phyloP scores from a whole-genome alignment of 768 basidiomycete species.

The Dioszegia hungarica region DNA sequence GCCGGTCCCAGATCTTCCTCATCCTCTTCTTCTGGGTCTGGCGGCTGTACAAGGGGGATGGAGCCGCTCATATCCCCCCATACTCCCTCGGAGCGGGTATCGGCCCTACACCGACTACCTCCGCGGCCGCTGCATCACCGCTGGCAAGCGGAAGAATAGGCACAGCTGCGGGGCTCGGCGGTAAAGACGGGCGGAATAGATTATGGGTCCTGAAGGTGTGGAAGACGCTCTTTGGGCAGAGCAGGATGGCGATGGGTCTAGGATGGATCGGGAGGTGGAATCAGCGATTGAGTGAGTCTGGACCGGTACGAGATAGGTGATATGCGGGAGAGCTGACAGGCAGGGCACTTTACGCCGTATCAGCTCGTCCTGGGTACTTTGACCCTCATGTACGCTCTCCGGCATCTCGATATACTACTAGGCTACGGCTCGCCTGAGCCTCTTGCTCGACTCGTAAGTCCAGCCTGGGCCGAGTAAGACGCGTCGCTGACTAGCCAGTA shows the following conservation, averaged over 20 bases:
- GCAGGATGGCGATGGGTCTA: slow-evolving; percentile 12
- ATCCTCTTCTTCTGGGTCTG: slow-evolving; percentile 89
- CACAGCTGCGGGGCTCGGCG: background rate
- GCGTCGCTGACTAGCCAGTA: slow-evolving; percentile 56
- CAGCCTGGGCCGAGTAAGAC: background rate
- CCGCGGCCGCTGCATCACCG: slow-evolving; percentile 8
- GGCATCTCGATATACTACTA: slow-evolving; percentile 78
- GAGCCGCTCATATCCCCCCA: slow-evolving; percentile 3
- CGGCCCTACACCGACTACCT: slow-evolving; percentile 2
- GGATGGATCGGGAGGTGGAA: slow-evolving; percentile 39
- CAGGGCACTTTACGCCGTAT: slow-evolving; percentile 90
- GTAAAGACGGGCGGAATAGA: slow-evolving; percentile 3
- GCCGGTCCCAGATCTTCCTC: slow-evolving; percentile 83
- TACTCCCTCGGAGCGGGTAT: background rate
- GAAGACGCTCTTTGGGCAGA: slow-evolving; percentile 21
- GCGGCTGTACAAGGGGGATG: slow-evolving; percentile 62
- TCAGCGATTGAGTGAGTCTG: slow-evolving; percentile 35
- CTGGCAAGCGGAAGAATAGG: slow-evolving; percentile 20
- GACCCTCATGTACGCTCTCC: slow-evolving; percentile 73
- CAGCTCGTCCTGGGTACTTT: slow-evolving; percentile 83
- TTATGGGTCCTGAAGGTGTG: slow-evolving; percentile 26
- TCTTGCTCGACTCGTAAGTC: slow-evolving; percentile 73
- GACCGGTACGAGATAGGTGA: background rate
- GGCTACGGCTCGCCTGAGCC: slow-evolving; percentile 90
- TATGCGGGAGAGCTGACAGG: background rate